These are phyloP conservation scores for Pythium diclinum DNA, from an alignment of 352 stramenopile species.

Conservation along the genomic window DNA sequence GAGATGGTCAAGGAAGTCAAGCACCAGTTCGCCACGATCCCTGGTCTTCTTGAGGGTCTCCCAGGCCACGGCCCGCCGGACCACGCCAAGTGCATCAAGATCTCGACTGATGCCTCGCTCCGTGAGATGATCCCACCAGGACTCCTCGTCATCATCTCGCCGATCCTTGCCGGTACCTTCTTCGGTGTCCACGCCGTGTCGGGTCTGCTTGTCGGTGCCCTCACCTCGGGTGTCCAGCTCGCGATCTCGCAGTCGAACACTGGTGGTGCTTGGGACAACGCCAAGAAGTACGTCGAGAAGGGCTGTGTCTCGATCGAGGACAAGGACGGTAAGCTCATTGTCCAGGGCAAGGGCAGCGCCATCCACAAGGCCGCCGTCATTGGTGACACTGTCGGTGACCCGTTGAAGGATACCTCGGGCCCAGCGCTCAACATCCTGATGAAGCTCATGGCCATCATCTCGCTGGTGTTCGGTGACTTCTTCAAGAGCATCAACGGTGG, in stretches of 20 bases:
- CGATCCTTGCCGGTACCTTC: constrained; percentile 97
- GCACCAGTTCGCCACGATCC: constrained; percentile 98
- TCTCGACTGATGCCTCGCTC: constrained; percentile 98
- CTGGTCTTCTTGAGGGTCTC: constrained; percentile 95
- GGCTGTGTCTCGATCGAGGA: constrained; percentile 87
- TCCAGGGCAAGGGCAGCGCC: constrained; percentile 94
- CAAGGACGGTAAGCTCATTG: constrained; percentile 90
- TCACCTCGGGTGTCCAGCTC: constrained; percentile 97
- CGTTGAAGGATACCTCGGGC: constrained; percentile 99
- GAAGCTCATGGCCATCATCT: constrained; percentile 99
- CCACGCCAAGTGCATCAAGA: constrained; percentile 96
- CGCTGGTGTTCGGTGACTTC: constrained; percentile 98
- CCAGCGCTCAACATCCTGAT: constrained; percentile 99
- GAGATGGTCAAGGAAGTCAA: constrained; percentile 99
- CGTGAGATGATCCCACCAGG: constrained; percentile 99
- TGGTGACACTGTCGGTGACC: constrained; percentile 99
- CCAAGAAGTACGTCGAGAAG: constrained; percentile 99
- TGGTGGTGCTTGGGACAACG: constrained; percentile 99
- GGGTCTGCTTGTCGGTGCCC: constrained; percentile 94
- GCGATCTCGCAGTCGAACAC: constrained; percentile 99
- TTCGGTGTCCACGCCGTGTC: constrained; percentile 98
- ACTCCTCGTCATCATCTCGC: constrained; percentile 97
- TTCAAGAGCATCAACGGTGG: constrained; percentile 98
- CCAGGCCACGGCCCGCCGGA: constrained; percentile 82
- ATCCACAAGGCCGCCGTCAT: constrained; percentile 98